Base-by-base conservation (phyloP, 306 rosid species). In the Rubus parviflorus region DNA sequence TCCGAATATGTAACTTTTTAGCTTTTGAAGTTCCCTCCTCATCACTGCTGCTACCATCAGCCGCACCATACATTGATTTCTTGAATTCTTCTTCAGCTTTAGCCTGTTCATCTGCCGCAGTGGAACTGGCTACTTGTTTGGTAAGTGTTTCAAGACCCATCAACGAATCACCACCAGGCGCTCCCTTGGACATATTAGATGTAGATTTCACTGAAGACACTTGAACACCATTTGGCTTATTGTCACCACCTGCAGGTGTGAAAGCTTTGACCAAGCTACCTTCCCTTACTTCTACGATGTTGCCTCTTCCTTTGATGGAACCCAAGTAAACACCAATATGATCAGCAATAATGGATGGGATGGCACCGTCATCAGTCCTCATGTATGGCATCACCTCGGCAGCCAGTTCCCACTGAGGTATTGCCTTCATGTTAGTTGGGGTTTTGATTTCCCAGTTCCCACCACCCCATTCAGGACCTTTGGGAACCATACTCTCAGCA, bases 401-500 rank as follows among this genome's bases (percentile, higher is more conserved):
- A 79, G 98, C 98, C 86, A 96, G 92, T 82, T 88, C 98, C 99
- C 99, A 96, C 81, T 92, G 91, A 79, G 98, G 99, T 78, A 96
- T 89, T 77, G 89, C 93, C 90, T 92, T 96, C 73, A 87, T 81
- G 80, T 85, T 88, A 68, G 91, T 89, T 73, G 96, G 97, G 85
- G 97, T 96, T 88, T 92, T 96, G 83, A 91, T 96, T 86, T 96
- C 97, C 99, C 99, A 96, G 89, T 96, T 88, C 81, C 98, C 97
- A 79, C 99, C 99, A 70, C 98, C 98, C 99, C 99, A 96, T 79
- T 96, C 99, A 84, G 93, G 86, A 81, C 99, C 99, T 79, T 96
- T 96, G 15, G 99, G 99, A 86, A 96, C 92, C 99, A 96, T 88
- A 81, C 99, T 96, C 83, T 96, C 99, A 19, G 99, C 99, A 75